Percentiles rank a stretch among this genome's conserved stretches.
phyloP scores from a whole-genome alignment of 2,329 filamentous ascomycete genomes.

The Cadophora gregata region DNA sequence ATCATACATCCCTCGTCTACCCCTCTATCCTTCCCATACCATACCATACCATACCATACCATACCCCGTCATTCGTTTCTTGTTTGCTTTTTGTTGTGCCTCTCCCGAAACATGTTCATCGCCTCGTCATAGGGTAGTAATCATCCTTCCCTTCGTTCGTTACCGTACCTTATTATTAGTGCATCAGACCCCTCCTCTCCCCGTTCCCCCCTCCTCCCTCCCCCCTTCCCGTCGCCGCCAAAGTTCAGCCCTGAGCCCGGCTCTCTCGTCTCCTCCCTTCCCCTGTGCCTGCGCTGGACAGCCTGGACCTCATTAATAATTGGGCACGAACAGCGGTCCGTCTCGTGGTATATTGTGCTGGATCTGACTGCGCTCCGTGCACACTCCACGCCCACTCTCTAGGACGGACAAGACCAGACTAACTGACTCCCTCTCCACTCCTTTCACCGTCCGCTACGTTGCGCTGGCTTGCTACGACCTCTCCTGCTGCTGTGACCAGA shows the following conservation, averaged over 20 bases:
- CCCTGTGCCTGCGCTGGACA: constrained; percentile 1
- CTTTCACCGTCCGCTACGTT: constrained; percentile 28
- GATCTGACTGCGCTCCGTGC: constrained; percentile 35
- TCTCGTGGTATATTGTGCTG: constrained; percentile 33
- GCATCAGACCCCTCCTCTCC: constrained; percentile 13
- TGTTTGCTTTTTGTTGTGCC: neutral
- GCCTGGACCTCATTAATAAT: too few relatives aligned
- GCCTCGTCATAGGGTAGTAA: constrained; percentile 17
- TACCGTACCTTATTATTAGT: too few relatives aligned
- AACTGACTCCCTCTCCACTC: constrained; percentile 3
- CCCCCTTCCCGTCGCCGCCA: constrained; percentile 10
- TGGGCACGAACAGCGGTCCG: constrained; percentile 26
- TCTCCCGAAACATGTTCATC: constrained; percentile 21
- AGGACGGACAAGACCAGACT: neutral
- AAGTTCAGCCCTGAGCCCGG: constrained; percentile 8
- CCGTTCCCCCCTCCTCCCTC: neutral
- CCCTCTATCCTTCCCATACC: too few relatives aligned
- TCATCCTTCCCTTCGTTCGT: too few relatives aligned
- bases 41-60: too few relatives aligned
- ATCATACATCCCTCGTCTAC: neutral
- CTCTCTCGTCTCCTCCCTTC: neutral
- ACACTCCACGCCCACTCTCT: constrained; percentile 17
- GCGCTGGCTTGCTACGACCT: constrained; percentile 21
- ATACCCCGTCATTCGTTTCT: neutral
- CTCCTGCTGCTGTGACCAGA: constrained; percentile 19